Evolutionary conservation across 495 filamentous ascomycete genomes (phyloP).

Genomic region (Amniculicola lignicola): DNA sequence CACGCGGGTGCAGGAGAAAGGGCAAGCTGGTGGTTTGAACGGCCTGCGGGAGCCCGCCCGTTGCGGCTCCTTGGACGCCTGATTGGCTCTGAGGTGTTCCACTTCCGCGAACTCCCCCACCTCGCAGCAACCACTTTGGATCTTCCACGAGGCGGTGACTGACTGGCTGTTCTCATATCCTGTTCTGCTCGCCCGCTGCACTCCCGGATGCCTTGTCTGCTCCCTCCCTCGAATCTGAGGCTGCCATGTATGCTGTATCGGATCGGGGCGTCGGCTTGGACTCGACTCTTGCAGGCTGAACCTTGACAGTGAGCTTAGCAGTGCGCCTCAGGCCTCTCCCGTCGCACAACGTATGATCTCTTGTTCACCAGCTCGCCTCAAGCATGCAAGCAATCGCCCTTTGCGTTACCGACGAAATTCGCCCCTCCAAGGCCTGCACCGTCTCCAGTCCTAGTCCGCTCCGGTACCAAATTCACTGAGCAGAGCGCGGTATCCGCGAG

Average conservation of each 20-base stretch:
- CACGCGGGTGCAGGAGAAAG: too few species aligned
- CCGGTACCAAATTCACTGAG: slow-evolving; percentile 34
- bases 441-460: slow-evolving; percentile 5
- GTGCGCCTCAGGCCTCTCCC: slow-evolving; percentile 15
- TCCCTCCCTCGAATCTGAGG: slow-evolving; percentile 15
- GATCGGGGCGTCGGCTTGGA: slow-evolving; percentile 6
- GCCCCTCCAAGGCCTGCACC: slow-evolving; percentile 10
- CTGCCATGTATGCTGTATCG: slow-evolving; percentile 31
- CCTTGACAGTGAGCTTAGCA: slow-evolving; percentile 17
- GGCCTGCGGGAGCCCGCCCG: too few species aligned
- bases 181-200: not conserved
- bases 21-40: too few species aligned
- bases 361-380: slow-evolving; percentile 21
- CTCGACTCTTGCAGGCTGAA: slow-evolving; percentile 13
- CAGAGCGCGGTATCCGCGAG: slow-evolving; percentile 19
- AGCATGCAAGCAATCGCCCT: slow-evolving; percentile 34
- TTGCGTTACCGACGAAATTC: slow-evolving; percentile 22
- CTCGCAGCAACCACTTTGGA: not conserved
- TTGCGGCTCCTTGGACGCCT: too few species aligned
- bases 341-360: slow-evolving; percentile 32
- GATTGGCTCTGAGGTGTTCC: slow-evolving; percentile 5
- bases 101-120: not conserved
- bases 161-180: slow-evolving; percentile 15
- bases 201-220: not conserved
- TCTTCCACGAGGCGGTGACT: slow-evolving; percentile 26